phyloP scores from a whole-genome alignment of 1,284 basidiomycete species.

The Leccinum pseudoinsigne region DNA sequence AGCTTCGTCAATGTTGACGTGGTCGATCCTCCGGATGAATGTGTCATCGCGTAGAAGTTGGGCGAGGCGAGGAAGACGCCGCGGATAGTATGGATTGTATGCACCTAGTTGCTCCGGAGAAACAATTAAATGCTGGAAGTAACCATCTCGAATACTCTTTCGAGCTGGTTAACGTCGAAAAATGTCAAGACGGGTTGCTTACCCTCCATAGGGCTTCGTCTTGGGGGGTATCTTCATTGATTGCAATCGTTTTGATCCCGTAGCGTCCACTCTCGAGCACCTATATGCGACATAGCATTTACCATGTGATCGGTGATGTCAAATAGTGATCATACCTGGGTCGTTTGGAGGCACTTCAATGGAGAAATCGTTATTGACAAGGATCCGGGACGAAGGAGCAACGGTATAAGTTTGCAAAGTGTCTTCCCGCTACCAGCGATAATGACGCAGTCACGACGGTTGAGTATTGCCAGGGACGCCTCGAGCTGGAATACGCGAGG shows the following conservation, averaged over 20 bases:
- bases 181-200: not conserved
- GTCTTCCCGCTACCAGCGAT: not conserved
- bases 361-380: not conserved
- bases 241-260: not conserved
- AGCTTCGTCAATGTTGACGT: not conserved
- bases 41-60: not conserved
- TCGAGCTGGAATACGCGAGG: not conserved
- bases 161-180: not conserved
- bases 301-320: not conserved
- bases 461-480: not conserved
- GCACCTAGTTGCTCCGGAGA: not conserved
- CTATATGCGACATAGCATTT: not conserved
- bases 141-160: not conserved
- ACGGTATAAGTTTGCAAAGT: not conserved
- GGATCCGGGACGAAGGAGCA: not conserved
- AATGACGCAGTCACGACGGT: not conserved
- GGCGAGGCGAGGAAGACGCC: not conserved
- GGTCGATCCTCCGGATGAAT: not conserved
- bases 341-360: constrained; percentile 1
- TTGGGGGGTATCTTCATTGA: not conserved
- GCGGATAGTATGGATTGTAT: not conserved
- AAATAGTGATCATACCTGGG: not conserved
- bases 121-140: not conserved
- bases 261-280: not conserved
- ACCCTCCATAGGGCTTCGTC: not conserved